Evolutionary conservation across 192 early-diverging fungal species (phyloP).

Genomic region (Geosiphon pyriformis): DNA sequence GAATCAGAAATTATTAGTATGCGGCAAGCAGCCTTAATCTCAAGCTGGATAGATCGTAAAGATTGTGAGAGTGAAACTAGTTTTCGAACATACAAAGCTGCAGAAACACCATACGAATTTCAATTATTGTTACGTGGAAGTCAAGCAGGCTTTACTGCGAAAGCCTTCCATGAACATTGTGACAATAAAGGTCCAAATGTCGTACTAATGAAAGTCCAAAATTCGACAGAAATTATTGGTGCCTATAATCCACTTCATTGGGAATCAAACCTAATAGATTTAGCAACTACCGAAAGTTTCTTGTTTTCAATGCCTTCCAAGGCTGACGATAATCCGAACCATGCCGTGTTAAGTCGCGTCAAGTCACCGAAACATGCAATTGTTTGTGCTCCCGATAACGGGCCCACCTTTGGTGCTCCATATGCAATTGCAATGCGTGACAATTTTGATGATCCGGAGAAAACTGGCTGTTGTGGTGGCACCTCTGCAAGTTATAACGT

Average conservation of each 20-base stretch:
- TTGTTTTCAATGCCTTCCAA: background rate
- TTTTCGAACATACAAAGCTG: background rate
- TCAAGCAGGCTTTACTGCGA: background rate
- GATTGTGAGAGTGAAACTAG: background rate
- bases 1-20: conserved; percentile 2
- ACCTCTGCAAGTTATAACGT: background rate
- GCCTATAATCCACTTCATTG: background rate
- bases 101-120: background rate
- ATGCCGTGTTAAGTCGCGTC: background rate
- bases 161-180: background rate
- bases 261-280: background rate
- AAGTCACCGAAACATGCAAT: background rate
- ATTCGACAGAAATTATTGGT: background rate
- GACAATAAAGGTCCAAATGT: background rate
- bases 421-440: background rate
- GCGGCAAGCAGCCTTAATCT: background rate
- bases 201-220: background rate
- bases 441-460: background rate
- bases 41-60: background rate
- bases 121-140: conserved; percentile 2
- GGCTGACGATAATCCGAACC: background rate
- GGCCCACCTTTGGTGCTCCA: background rate
- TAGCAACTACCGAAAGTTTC: background rate
- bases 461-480: background rate
- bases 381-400: background rate